Conservation (phyloP, 257 asterid genomes). For the Henckelia pumila region DNA sequence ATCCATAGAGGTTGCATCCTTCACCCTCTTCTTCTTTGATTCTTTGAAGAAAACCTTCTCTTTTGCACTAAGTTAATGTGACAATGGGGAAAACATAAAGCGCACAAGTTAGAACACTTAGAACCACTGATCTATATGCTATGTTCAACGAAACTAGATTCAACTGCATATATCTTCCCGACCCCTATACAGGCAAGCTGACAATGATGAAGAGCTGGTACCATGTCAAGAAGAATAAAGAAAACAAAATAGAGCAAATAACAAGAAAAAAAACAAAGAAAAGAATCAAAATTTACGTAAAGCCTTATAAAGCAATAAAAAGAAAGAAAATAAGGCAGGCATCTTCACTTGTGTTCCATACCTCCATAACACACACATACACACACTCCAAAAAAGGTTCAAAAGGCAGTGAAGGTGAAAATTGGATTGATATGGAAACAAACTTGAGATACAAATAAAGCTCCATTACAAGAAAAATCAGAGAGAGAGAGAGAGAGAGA, state of each 20-base stretch:
- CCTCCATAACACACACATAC: background rate
- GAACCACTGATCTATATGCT: background rate
- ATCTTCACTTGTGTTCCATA: background rate
- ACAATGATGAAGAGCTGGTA: constrained; percentile 13
- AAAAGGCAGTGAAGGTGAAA: background rate
- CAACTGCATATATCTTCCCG: background rate
- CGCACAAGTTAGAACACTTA: constrained; percentile 17
- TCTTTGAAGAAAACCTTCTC: constrained; percentile 94
- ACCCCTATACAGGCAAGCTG: background rate
- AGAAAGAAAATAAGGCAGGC: background rate
- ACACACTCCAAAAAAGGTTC: background rate
- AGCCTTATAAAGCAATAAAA: background rate
- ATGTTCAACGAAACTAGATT: background rate
- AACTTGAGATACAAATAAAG: background rate
- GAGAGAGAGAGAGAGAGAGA: constrained; percentile 31
- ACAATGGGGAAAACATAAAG: constrained; percentile 22
- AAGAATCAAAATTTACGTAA: background rate
- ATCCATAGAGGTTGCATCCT: constrained; percentile 91
- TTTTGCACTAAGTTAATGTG: constrained; percentile 61
- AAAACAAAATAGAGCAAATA: background rate
- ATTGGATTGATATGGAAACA: background rate
- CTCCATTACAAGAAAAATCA: constrained; percentile 3
- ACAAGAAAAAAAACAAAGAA: constrained; percentile 12
- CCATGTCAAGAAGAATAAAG: constrained; percentile 5
- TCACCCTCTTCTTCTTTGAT: constrained; percentile 96